These are phyloP conservation scores for Penicillium ochrochloron DNA, from an alignment of 495 filamentous ascomycete species.

Conservation along the genomic window DNA sequence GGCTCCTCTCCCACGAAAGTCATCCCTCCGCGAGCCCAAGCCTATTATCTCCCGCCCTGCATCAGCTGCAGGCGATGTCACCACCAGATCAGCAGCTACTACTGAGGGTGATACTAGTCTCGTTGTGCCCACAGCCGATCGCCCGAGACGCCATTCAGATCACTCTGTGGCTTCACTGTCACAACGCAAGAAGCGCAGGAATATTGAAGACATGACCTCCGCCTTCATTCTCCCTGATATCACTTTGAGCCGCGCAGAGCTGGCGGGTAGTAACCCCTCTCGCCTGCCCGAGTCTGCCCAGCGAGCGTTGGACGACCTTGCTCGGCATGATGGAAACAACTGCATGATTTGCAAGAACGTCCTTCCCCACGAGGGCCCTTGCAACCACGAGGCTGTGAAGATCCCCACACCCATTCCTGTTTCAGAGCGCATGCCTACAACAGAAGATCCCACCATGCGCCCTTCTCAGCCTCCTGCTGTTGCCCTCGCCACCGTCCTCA, in stretches of 20 bases:
- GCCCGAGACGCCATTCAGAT: conserved; percentile 53
- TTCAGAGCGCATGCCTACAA: conserved; percentile 64
- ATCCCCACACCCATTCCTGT: conserved; percentile 73
- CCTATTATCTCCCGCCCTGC: conserved; percentile 37
- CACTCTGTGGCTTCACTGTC: conserved; percentile 36
- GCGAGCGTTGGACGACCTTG: conserved; percentile 61
- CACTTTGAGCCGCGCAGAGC: conserved; percentile 52
- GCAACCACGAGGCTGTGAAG: conserved; percentile 56
- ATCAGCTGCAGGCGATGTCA: conserved; percentile 46
- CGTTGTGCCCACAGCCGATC: conserved; percentile 38
- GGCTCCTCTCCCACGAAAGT: conserved; percentile 47
- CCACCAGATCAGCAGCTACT: conserved; percentile 33
- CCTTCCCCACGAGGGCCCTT: conserved; percentile 44
- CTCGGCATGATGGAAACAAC: conserved; percentile 68
- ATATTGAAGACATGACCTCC: conserved; percentile 74
- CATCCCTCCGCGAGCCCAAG: conserved; percentile 50
- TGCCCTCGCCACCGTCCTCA: conserved; percentile 80
- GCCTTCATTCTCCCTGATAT: conserved; percentile 77
- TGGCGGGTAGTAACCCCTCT: conserved; percentile 38
- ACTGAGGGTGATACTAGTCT: conserved; percentile 39
- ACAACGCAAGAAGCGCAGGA: conserved; percentile 39
- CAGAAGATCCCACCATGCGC: conserved; percentile 76
- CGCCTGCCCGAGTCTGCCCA: conserved; percentile 56
- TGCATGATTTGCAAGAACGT: conserved; percentile 75
- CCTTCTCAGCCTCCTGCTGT: conserved; percentile 74